Evolutionary conservation across 371 early-diverging fungal genomes (phyloP), one percentile per base, ranked within the genome.

Genomic region (Smittium culicis): DNA sequence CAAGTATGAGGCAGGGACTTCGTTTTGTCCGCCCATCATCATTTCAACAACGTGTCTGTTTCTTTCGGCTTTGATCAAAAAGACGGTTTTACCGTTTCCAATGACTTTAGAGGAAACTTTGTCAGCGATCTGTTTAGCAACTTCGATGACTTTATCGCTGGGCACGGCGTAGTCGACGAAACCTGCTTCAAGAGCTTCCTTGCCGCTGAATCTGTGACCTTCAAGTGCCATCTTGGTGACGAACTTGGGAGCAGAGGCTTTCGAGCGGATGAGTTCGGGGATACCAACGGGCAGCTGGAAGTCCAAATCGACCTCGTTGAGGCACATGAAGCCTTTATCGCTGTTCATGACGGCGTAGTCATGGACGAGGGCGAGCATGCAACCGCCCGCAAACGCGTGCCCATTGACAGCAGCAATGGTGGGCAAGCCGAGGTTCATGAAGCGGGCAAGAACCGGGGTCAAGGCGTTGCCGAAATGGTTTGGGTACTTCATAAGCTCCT

Each of bases 321-420:
- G 61, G 54, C 67, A 66, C 16, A 91, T 76, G 69, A 74, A 89
- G 2, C 91, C 91, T 58, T 86, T 82, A 68, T 91, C 91, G 31
- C 81, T 74, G 8, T 89, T 79, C 90, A 91, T 90, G 1, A 90
- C 85, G 31, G 89, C 82, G 71, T 86, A 88, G 70, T 91, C 89
- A 71, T 92, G 91, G 28, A 86, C 85, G 65, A 91, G 61, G 11
- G 90, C 86, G 33, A 90, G 74, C 83, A 90, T 54, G 72, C 82
- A 87, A 2, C 91, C 90, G 65, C 90, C 91, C 32, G 90, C 91
- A 79, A 91, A 92, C n/a, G 91, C 89, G 61, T 91, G 90, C 17
- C 88, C 90, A 67, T 89, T 88, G 31, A 88, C 74, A n/a, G 90
- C 90, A 2, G 92, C 92, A n/a, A 90, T 82, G 0, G 91, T 90